phyloP scores from a whole-genome alignment of 106 monocot genomes.

The Acorus gramineus region DNA sequence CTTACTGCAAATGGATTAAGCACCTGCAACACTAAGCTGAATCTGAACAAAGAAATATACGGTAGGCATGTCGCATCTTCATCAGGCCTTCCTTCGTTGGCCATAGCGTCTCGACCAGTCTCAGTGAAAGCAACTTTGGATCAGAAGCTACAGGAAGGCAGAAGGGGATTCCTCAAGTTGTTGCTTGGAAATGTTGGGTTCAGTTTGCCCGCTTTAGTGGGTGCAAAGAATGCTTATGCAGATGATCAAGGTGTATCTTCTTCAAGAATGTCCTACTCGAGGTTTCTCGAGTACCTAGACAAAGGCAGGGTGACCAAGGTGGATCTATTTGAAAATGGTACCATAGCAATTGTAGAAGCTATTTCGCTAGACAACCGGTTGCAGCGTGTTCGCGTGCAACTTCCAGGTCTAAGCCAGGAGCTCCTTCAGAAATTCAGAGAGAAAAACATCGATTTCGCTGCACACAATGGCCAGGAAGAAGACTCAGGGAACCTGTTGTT shows the following conservation, averaged over 20 bases:
- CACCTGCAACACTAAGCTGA: conserved; percentile 9
- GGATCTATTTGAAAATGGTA: conserved; percentile 92
- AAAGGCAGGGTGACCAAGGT: conserved; percentile 87
- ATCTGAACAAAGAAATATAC: conserved; percentile 44
- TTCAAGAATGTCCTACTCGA: conserved; percentile 96
- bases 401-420: conserved; percentile 90
- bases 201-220: conserved; percentile 37
- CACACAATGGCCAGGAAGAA: conserved; percentile 72
- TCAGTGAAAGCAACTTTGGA: conserved; percentile 53
- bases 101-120: conserved; percentile 25
- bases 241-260: conserved; percentile 94
- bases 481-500: conserved; percentile 78
- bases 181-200: conserved; percentile 74
- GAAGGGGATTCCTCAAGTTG: conserved; percentile 80
- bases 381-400: conserved; percentile 88
- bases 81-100: conserved; percentile 22
- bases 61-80: conserved; percentile 28
- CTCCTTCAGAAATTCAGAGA: conserved; percentile 89
- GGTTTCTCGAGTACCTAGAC: conserved; percentile 87
- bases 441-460: conserved; percentile 95
- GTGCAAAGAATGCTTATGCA: conserved; percentile 46
- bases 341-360: conserved; percentile 94
- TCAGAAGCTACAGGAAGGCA: conserved; percentile 35
- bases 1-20: conserved; percentile 45
- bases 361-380: conserved; percentile 81